phyloP scores from a whole-genome alignment of 352 stramenopile species.

The Phytophthora hybrid region DNA sequence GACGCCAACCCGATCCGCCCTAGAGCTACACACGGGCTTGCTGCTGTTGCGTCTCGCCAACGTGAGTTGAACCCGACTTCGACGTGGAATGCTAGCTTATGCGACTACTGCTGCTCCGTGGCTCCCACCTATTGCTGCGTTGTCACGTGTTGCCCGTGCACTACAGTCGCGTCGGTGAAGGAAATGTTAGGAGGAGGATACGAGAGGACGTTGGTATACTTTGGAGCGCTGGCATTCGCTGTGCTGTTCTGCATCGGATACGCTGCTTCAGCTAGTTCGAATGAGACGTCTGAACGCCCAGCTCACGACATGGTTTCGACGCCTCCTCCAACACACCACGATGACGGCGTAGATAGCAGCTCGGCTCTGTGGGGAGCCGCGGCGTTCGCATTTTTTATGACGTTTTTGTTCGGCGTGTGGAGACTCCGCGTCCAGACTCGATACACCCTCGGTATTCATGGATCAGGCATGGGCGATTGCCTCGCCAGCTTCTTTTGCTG shows the following conservation, averaged over 20 bases:
- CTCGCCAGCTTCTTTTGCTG: constrained; percentile 51
- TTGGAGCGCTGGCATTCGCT: constrained; percentile 48
- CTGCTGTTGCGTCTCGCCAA: constrained; percentile 13
- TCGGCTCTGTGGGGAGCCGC: constrained; percentile 26
- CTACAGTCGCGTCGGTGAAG: constrained; percentile 49
- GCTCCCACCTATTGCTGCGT: constrained; percentile 49
- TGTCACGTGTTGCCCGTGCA: constrained; percentile 53
- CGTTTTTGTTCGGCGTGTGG: constrained; percentile 55
- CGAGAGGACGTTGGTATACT: constrained; percentile 55
- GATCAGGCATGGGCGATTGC: constrained; percentile 46
- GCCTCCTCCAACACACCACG: constrained; percentile 6
- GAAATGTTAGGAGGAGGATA: constrained; percentile 46
- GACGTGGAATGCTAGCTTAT: constrained; percentile 40
- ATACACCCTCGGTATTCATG: constrained; percentile 51
- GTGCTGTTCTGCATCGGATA: constrained; percentile 47
- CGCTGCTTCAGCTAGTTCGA: constrained; percentile 25
- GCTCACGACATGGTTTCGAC: neutral
- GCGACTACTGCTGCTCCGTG: constrained; percentile 39
- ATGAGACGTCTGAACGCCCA: neutral
- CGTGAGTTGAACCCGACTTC: constrained; percentile 13
- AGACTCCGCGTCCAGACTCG: constrained; percentile 49
- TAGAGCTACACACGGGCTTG: constrained; percentile 2
- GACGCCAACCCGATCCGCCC: constrained; percentile 23
- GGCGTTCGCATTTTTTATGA: constrained; percentile 32
- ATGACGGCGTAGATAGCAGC: neutral